Evolutionary conservation across 768 basidiomycete genomes (phyloP), one percentile per base, ranked within the genome.

Genomic region (Coprinopsis sp.): DNA sequence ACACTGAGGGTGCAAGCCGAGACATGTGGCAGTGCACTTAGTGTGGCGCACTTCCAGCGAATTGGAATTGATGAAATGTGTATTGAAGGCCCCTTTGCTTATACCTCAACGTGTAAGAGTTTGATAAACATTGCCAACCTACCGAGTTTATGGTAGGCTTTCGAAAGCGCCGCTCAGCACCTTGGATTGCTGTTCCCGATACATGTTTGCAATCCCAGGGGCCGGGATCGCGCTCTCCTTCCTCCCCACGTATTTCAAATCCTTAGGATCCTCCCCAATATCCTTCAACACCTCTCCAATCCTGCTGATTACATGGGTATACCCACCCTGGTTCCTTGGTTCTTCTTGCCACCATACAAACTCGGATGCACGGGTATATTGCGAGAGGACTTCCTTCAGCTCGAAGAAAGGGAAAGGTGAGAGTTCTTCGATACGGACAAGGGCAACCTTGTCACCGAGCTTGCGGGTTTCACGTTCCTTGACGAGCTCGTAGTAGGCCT

Each of bases 261-360:
- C 40, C 23, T 42, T 51, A 58, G 21, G 54, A 43, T 13, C 52
- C 58, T 50, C 51, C 27, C 49, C 73, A 64, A 63, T 50, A 36
- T 54, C 64, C 18, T 63, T 61, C 54, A 91, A 59, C 24, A 90
- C 73, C 18, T 52, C 58, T 5, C 67, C 66, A 45, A 91, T 64
- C 53, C 91, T 69, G 1, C 70, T 69, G 29, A 60, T 62, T 33
- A 90, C 84, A 65, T 89, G 85, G 11, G 67, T 61, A 70, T 75
- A 93, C 2, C 85, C 79, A 2, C 92, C 92, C 63, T 94, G 91
- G 59, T 96, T 95, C 59, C 71, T 78, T 2, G 91, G 84, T 58
- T 94, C 92, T 58, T 94, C 92, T 60, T 96, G 92, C 14, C 89
- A 69, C 81, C 87, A 95, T 6, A 76, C 36, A 25, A 76, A 58